Evolutionary conservation across 352 stramenopile genomes (phyloP), one percentile per base, ranked within the genome.

Genomic region (Phytopythium ostracodes): DNA sequence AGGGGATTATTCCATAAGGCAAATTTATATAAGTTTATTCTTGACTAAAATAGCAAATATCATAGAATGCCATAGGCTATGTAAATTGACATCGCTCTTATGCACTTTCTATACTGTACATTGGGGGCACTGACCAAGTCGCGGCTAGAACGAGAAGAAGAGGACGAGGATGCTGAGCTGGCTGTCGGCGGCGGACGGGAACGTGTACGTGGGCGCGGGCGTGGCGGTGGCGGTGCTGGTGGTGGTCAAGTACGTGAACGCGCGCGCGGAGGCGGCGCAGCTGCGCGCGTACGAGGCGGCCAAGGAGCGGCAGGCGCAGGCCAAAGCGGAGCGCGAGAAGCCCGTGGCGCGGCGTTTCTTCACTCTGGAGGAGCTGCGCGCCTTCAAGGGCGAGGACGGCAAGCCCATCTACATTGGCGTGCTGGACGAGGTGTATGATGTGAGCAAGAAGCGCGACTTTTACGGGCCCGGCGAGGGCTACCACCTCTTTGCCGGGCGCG

Each of bases 401-500:
- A 96, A 96, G 61, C 90, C 92, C 20, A 96, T 99, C 44, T 99
- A 99, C 74, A 91, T 99, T 35, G 93, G 85, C 18, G 64, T 99
- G n/a, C 78, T 94, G 66, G 94, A 97, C 38, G 92, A 96, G 51
- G 92, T 99, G 3, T 99, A 98, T 81, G 96, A 99, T 73, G 96
- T 99, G 63, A 97, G 87, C 56, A 78, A 83, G 60, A 97, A 96
- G 68, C 73, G 84, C 31, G 89, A 98, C 66, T 98, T 98, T 73
- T 99, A 99, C 70, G 97, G 97, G 18, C 94, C 94, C 0, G 93
- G 83, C n/a, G 96, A 92, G 46, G 84, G 86, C n/a, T 99, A 99
- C 76, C 91, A 98, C 81, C 66, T 97, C 17, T 99, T 99, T 79
- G 95, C 96, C 0, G 96, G 96, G 2, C 89, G 92, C 42, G 96